These are phyloP conservation scores for Cutaneotrichosporon mucoides DNA, from an alignment of 1,284 basidiomycete genomes.

Conservation along the genomic window DNA sequence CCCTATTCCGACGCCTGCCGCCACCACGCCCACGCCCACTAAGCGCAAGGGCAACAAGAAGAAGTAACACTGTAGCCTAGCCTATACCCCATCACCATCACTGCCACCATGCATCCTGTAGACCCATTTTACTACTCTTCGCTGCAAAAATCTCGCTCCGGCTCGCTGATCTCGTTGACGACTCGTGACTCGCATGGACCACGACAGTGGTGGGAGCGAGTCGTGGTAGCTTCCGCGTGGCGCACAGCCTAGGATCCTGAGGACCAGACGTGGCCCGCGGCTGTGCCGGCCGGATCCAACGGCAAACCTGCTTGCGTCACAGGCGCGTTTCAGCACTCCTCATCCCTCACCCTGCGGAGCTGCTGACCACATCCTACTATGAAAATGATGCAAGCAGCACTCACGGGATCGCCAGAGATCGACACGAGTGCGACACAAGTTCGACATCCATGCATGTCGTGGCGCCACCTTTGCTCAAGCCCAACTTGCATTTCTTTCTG, in stretches of 20 bases:
- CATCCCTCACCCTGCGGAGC: neutral
- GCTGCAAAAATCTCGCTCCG: no score
- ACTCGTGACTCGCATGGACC: neutral
- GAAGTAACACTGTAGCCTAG: constrained; percentile 6
- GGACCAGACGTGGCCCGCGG: neutral
- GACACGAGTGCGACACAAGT: no score
- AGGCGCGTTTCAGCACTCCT: neutral
- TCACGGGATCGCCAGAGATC: no score
- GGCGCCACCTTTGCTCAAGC: no score
- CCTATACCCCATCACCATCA: constrained; percentile 1
- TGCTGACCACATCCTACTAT: no score
- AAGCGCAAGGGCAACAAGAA: constrained; percentile 9
- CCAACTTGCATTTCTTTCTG: no score
- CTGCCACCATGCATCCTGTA: constrained; percentile 7
- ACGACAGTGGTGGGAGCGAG: neutral
- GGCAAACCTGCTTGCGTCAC: neutral
- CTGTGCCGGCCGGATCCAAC: constrained; percentile 2
- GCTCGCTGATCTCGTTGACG: neutral
- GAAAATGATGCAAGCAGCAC: no score
- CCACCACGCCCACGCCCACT: neutral
- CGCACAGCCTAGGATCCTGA: neutral
- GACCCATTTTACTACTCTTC: neutral
- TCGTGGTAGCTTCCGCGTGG: neutral
- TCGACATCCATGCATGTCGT: no score
- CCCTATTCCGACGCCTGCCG: neutral